Conservation (phyloP, 257 asterid genomes). For the Nicotiana benthamiana region DNA sequence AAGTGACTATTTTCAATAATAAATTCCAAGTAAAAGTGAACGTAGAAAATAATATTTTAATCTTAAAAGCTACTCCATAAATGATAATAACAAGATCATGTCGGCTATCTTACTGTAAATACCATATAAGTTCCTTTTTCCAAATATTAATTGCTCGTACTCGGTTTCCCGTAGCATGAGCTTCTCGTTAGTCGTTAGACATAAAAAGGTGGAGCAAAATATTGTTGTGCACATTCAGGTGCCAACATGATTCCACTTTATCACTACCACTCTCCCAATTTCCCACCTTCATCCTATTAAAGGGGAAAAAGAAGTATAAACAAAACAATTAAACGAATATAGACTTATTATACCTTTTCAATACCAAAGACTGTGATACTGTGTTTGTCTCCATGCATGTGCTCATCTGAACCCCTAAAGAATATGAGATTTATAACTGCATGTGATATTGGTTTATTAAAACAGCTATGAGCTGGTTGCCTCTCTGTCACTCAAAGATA, state of each 20-base stretch:
- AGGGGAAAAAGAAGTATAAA: neutral
- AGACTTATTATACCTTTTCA: too few relatives aligned
- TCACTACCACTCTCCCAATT: neutral
- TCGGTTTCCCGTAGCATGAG: neutral
- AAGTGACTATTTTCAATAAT: too few relatives aligned
- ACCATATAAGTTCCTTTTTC: too few relatives aligned
- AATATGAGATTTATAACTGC: neutral
- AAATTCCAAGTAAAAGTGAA: too few relatives aligned
- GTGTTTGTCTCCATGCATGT: neutral
- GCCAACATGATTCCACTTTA: neutral
- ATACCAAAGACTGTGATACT: too few relatives aligned
- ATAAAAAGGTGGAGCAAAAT: neutral
- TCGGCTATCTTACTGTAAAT: too few relatives aligned
- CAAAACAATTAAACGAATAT: neutral
- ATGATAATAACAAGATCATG: too few relatives aligned
- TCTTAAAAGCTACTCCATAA: too few relatives aligned
- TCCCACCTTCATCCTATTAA: neutral
- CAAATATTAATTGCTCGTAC: neutral
- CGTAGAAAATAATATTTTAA: too few relatives aligned
- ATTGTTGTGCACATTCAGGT: neutral
- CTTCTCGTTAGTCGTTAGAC: neutral
- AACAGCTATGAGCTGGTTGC: neutral
- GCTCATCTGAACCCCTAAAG: neutral
- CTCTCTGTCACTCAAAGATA: neutral
- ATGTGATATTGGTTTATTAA: neutral